phyloP scores from a whole-genome alignment of 768 basidiomycete species.

The Antrodiella citrinella region DNA sequence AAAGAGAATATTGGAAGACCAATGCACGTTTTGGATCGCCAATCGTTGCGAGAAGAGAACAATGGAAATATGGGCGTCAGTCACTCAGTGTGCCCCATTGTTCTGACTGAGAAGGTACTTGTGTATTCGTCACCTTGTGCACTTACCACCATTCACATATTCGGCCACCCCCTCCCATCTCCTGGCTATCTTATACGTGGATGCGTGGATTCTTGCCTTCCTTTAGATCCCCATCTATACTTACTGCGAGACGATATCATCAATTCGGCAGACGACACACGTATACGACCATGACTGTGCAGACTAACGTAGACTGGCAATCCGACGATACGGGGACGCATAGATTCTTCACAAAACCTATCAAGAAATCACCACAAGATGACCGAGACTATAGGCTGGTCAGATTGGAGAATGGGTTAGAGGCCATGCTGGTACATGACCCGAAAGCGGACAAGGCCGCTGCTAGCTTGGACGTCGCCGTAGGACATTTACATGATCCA shows the following conservation, averaged over 20 bases:
- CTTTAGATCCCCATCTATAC: neutral
- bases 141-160: neutral
- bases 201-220: neutral
- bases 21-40: too few species aligned
- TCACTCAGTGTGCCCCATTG: neutral
- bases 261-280: neutral
- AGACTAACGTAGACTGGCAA: conserved; percentile 5
- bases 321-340: neutral
- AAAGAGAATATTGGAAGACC: too few species aligned
- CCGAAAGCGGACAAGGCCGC: conserved; percentile 87
- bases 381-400: conserved; percentile 77
- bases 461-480: conserved; percentile 89
- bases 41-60: too few species aligned
- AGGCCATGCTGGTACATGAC: conserved; percentile 79
- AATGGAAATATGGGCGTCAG: neutral
- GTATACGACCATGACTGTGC: conserved; percentile 5
- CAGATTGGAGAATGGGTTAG: conserved; percentile 81
- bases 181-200: neutral
- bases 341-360: conserved; percentile 41
- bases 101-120: conserved; percentile 2
- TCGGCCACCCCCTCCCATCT: neutral
- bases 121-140: neutral
- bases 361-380: conserved; percentile 71
- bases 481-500: conserved; percentile 91
- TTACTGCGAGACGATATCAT: conserved; percentile 29